Evolutionary conservation across 129 eudicot species (phyloP), one percentile per base, ranked within the genome.

Genomic region (Pulicaria dysenterica): DNA sequence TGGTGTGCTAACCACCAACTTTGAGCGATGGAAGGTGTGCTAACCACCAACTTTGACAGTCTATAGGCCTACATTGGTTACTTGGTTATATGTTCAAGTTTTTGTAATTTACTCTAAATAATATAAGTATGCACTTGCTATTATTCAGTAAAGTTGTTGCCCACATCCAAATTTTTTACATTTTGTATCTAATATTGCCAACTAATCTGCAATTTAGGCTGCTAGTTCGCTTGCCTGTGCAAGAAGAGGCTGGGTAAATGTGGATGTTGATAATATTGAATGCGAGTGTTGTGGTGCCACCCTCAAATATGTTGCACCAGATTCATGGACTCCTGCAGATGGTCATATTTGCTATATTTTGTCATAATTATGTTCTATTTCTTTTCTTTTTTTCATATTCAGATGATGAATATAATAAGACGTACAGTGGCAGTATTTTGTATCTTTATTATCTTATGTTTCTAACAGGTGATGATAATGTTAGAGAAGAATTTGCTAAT

Each of bases 201-300:
- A n/a, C n/a, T n/a, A n/a, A n/a, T n/a, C n/a, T n/a, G 13, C 3
- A 5, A n/a, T 73, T n/a, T 63, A 73, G 78, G 63, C 63, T 73
- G 71, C 71, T 48, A 62, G 78, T 61, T 73, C 78, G 5, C 78
- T 93, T 70, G 87, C 96, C 53, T 93, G 98, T 84, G 96, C 98
- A 54, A 86, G 95, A 72, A 87, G 88, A 77, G 98, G 98, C 49
- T 93, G 98, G 98, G 87, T 90, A 68, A 93, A 87, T 84, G 82
- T 85, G 74, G 89, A 79, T 65, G 79, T 87, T 79, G 95, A 90
- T 83, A 84, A 74, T 50, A 83, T 93, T 69, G 92, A 82, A 74
- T 93, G 98, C 7, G 96, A 93, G 79, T 82, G 95, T 47, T 93
- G 98, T 76, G 82, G 92, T 58, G 98, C 98, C 59, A 89, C 56